Base-by-base conservation (phyloP, 2,329 filamentous ascomycete species). In the Penicillium sp. region DNA sequence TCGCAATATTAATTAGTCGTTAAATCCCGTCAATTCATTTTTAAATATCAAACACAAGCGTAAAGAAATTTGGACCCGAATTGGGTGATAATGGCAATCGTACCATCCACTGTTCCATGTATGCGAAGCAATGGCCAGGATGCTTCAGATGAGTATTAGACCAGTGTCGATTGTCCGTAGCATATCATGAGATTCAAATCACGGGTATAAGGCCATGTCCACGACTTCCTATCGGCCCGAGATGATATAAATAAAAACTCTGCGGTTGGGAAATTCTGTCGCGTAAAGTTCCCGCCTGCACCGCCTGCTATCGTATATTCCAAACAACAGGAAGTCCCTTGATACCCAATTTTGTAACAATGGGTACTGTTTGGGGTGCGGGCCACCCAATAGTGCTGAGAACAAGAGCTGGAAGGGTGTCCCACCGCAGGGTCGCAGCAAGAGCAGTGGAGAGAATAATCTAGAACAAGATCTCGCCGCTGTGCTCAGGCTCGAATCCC, bases 401-500 rank as follows among this genome's bases (percentile, higher is more conserved):
- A 3, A 23, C 21, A 31, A n/a, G 46, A 35, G 13, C 21, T 23
- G 11, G 29, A 33, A 8, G 23, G 16, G 35, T 26, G 14, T 14
- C 14, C 45, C 47, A 25, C 33, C 23, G 46, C 47, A 51, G 31
- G 35, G 55, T 44, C 48, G 48, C 52, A 50, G 56, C n/a, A 51
- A 50, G 23, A 31, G 50, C 45, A 53, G 23, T 23, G 37, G 50
- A 43, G 25, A 26, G 11, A 47, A 48, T 29, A 23, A 27, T 49
- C 81, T 77, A 92, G 65, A 91, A 81, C 33, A 93, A 75, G 39
- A 89, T 83, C 73, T 95, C 91, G 16, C 89, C 91, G 57, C 87
- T 81, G 64, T 89, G 90, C 78, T 96, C 92, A 27, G 90, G 90
- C 76, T 96, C 93, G 69, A 97, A 97, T 1, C 93, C 93, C 47